These are phyloP conservation scores for Pestalotiopsis sp. DNA, from an alignment of 2,329 filamentous ascomycete genomes.

Conservation along the genomic window DNA sequence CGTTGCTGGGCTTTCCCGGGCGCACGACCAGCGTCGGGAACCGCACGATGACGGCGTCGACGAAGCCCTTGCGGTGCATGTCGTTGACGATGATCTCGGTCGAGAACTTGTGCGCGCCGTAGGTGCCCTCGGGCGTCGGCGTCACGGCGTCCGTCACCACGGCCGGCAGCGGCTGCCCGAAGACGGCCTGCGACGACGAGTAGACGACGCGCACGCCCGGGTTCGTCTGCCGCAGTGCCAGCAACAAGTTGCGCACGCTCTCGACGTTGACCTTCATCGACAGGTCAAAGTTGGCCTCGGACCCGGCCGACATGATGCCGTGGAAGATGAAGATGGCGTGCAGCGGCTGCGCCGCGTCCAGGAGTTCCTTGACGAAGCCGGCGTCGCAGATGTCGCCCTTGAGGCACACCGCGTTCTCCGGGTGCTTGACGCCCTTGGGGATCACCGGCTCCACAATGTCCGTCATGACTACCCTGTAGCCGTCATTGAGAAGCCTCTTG, in stretches of 20 bases:
- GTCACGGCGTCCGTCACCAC: conserved; percentile 52
- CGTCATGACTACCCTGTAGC: conserved; percentile 46
- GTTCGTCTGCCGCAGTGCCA: conserved; percentile 48
- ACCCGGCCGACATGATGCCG: conserved; percentile 68
- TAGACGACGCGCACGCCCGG: conserved; percentile 63
- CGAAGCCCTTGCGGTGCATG: conserved; percentile 59
- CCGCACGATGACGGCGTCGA: conserved; percentile 60
- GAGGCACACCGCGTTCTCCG: conserved; percentile 51
- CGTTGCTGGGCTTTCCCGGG: conserved; percentile 60
- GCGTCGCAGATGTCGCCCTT: conserved; percentile 50
- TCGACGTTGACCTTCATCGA: conserved; percentile 51
- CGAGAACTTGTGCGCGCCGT: conserved; percentile 66
- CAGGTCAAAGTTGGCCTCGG: conserved; percentile 28
- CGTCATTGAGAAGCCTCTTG: conserved; percentile 40
- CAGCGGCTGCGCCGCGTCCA: conserved; percentile 42
- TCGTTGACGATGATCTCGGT: conserved; percentile 66
- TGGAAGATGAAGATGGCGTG: conserved; percentile 64
- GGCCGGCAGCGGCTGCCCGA: conserved; percentile 58
- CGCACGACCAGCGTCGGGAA: conserved; percentile 66
- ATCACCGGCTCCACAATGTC: conserved; percentile 58
- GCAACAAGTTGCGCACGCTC: conserved; percentile 55
- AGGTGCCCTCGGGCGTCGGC: conserved; percentile 64
- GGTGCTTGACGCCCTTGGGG: conserved; percentile 48
- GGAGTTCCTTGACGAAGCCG: conserved; percentile 36
- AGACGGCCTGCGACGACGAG: conserved; percentile 65